Percentiles rank a stretch among this genome's conserved stretches.
Evolutionary conservation across 2,329 filamentous ascomycete genomes (phyloP).

Genomic region (Diaporthe australafricana): DNA sequence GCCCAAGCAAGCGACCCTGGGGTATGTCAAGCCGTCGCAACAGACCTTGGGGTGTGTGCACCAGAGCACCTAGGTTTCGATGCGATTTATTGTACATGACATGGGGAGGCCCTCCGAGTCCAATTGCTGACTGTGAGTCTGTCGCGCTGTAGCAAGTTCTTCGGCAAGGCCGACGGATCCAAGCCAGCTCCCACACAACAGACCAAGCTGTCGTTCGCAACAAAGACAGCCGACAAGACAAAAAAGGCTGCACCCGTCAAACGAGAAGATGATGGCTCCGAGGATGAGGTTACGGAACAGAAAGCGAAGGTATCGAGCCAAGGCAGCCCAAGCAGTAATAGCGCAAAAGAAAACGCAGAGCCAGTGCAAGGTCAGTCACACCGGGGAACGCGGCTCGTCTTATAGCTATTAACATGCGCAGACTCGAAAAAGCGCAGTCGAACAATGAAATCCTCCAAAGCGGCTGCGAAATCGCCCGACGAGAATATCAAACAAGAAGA

Average conservation of each 20-base stretch:
- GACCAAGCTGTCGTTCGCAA: slow-evolving; percentile 81
- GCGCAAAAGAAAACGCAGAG: slow-evolving; percentile 52
- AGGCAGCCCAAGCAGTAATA: slow-evolving; percentile 42
- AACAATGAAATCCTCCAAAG: slow-evolving; percentile 36
- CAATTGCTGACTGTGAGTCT: slow-evolving; percentile 25
- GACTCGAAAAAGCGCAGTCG: slow-evolving; percentile 61
- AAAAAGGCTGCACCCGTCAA: slow-evolving; percentile 50
- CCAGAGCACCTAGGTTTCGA: background rate
- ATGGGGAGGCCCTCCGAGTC: background rate
- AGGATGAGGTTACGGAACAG: slow-evolving; percentile 41
- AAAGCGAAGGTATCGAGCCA: slow-evolving; percentile 38
- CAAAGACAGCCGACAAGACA: slow-evolving; percentile 58
- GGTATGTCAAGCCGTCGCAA: slow-evolving; percentile 85
- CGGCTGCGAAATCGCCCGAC: slow-evolving; percentile 42
- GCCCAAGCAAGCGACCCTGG: slow-evolving; percentile 83
- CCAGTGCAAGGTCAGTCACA: slow-evolving; percentile 51
- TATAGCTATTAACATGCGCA: slow-evolving; percentile 37
- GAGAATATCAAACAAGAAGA: slow-evolving; percentile 49
- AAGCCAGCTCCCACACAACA: slow-evolving; percentile 75
- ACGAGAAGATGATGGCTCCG: slow-evolving; percentile 43
- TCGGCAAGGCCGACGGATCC: slow-evolving; percentile 73
- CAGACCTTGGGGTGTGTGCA: slow-evolving; percentile 76
- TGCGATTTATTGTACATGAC: background rate
- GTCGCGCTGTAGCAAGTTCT: slow-evolving; percentile 79
- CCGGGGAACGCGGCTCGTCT: slow-evolving; percentile 15